These are phyloP conservation scores for Endocarpon pusillum DNA, from an alignment of 495 filamentous ascomycete genomes.

Conservation along the genomic window DNA sequence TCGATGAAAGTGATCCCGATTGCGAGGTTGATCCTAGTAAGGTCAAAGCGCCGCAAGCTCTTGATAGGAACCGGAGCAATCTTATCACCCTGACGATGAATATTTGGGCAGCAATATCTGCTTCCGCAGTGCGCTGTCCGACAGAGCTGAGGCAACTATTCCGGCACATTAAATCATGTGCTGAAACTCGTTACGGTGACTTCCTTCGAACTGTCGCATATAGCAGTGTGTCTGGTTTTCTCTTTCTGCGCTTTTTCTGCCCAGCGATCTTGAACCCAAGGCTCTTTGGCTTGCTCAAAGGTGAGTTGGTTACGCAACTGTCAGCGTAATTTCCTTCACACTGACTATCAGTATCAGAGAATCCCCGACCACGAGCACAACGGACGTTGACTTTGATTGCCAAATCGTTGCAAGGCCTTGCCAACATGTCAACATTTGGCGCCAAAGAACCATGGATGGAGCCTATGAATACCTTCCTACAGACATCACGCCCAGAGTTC, in stretches of 20 bases:
- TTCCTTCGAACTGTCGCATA: constrained; percentile 85
- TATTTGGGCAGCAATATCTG: constrained; percentile 69
- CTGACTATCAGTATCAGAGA: constrained; percentile 34
- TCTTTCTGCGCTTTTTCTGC: constrained; percentile 92
- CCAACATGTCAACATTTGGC: constrained; percentile 85
- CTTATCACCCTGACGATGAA: constrained; percentile 60
- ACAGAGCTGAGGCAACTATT: constrained; percentile 75
- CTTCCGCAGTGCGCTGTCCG: constrained; percentile 56
- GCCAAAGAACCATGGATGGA: constrained; percentile 98
- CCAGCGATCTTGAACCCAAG: constrained; percentile 94
- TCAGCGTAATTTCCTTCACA: constrained; percentile 6
- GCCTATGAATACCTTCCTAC: constrained; percentile 67
- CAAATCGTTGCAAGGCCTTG: constrained; percentile 87
- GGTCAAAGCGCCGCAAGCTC: constrained; percentile 50
- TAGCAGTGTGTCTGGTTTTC: constrained; percentile 88
- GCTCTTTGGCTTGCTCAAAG: constrained; percentile 79
- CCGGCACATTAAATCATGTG: constrained; percentile 81
- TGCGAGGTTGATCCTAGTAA: constrained; percentile 89
- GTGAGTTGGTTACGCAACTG: constrained; percentile 18
- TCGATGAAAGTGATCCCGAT: constrained; percentile 73
- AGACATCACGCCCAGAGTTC: constrained; percentile 41
- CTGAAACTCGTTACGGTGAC: constrained; percentile 94
- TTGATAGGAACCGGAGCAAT: constrained; percentile 69
- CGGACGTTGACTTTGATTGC: constrained; percentile 86
- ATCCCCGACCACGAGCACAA: constrained; percentile 72